Evolutionary conservation across 768 basidiomycete genomes (phyloP).

Genomic region (Podaxis sp.): DNA sequence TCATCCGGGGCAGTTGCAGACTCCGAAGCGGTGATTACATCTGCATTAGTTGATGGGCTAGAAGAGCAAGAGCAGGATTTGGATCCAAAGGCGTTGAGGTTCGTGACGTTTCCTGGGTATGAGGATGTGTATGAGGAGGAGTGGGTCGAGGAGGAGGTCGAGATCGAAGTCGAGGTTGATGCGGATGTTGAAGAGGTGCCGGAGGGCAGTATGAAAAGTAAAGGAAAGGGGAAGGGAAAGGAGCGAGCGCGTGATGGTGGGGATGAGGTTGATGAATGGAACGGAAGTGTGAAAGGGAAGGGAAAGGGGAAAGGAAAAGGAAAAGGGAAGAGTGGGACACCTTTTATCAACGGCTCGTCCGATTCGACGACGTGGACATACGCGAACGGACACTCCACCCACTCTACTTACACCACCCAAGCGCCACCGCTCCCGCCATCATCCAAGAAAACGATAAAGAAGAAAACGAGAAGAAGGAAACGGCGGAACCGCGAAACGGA

Average conservation of each 20-base stretch:
- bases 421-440: neutral
- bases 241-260: conserved; percentile 5
- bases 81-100: conserved; percentile 10
- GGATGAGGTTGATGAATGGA: neutral
- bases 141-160: conserved; percentile 12
- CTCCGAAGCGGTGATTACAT: neutral
- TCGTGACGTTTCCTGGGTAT: conserved; percentile 14
- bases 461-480: conserved; percentile 12
- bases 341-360: neutral
- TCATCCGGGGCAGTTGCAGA: neutral
- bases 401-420: neutral
- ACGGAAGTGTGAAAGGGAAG: neutral
- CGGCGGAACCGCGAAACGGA: conserved; percentile 25
- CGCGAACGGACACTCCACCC: neutral
- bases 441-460: conserved; percentile 17
- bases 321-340: neutral
- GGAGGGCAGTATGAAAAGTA: neutral
- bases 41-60: neutral
- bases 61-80: neutral
- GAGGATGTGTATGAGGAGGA: conserved; percentile 15
- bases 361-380: neutral
- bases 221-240: conserved; percentile 1
- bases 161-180: conserved; percentile 3
- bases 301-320: neutral
- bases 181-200: neutral